phyloP scores from a whole-genome alignment of 441 rosid genomes.

The Pelargonium cotyledonis region DNA sequence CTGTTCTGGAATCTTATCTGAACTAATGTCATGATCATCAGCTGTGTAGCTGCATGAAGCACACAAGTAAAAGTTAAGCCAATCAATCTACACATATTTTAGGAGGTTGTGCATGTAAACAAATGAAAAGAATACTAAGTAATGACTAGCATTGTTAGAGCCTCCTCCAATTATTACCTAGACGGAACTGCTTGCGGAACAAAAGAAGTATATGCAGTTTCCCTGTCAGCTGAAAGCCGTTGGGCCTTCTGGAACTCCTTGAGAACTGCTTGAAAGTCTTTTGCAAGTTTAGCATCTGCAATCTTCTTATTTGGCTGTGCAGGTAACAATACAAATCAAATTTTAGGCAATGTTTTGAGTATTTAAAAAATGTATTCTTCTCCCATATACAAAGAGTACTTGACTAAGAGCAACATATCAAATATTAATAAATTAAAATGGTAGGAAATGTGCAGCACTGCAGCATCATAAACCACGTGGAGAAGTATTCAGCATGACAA shows the following conservation, averaged over 20 bases:
- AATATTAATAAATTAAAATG: background rate
- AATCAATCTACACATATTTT: background rate
- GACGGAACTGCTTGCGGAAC: slow-evolving; percentile 29
- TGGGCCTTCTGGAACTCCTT: slow-evolving; percentile 66
- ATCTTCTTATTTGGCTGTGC: slow-evolving; percentile 48
- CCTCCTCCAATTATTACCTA: slow-evolving; percentile 20
- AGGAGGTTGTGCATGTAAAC: background rate
- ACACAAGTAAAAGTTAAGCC: background rate
- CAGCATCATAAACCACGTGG: background rate
- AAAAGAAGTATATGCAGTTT: slow-evolving; percentile 52
- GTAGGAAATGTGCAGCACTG: background rate
- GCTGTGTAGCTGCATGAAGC: slow-evolving; percentile 44
- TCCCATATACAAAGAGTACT: background rate
- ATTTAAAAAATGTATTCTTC: background rate
- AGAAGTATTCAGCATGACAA: slow-evolving; percentile 7
- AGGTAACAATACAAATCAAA: background rate
- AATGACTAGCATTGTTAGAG: background rate
- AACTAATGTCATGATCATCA: slow-evolving; percentile 41
- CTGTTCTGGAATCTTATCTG: slow-evolving; percentile 53
- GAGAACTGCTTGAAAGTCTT: slow-evolving; percentile 52
- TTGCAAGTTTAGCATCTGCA: slow-evolving; percentile 69
- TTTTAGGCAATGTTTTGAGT: background rate
- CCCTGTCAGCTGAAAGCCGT: slow-evolving; percentile 63
- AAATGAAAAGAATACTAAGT: background rate
- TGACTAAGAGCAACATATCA: background rate